Evolutionary conservation across 495 filamentous ascomycete species (phyloP), one percentile per base, ranked within the genome.

Genomic region (Hypomontagnella monticulosa): DNA sequence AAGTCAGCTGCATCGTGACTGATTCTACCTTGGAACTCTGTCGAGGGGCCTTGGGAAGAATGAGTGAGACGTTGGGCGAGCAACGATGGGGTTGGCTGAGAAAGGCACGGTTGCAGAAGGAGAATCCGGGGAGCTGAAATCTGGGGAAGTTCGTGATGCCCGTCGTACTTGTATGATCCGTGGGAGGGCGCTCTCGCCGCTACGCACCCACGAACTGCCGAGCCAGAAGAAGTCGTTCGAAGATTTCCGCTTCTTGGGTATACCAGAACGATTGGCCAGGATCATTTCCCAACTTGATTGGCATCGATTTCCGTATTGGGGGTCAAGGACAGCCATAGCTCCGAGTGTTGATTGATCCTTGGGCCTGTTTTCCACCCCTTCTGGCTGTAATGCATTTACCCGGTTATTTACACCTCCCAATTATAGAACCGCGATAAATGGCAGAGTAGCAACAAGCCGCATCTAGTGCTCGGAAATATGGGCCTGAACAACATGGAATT

Each of bases 1-100:
- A 70, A 66, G 77, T 72, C 78, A 78, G 80, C 76, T 81, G 77
- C 82, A 84, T 85, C 63, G 75, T 84, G 74, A 67, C 65, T 63
- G 40, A 60, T 54, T 73, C 59, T 56, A 52, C 47, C 44, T 48
- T 52, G 58, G 23, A 54, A 23, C 37, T 58, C 18, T 12, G 32
- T 63, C 40, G 43, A 57, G 34, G 34, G 60, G 49, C 43, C 49
- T 58, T 54, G n/a, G 41, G 6, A 14, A 41, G 34, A 18, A 47
- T 53, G 38, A 46, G 49, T 32, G 32, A 55, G 49, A 49, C 42
- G 41, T 54, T 49, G 38, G 34, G 19, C 48, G 49, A 63, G 34
- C 18, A 52, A 58, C 40, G 36, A 51, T 38, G 52, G 52, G 16
- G 20, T 51, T 42, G 47, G 53, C 20, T 54, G 34, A 47, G 40